Base-by-base conservation (phyloP, 306 rosid genomes). In the Acacia crassicarpa region DNA sequence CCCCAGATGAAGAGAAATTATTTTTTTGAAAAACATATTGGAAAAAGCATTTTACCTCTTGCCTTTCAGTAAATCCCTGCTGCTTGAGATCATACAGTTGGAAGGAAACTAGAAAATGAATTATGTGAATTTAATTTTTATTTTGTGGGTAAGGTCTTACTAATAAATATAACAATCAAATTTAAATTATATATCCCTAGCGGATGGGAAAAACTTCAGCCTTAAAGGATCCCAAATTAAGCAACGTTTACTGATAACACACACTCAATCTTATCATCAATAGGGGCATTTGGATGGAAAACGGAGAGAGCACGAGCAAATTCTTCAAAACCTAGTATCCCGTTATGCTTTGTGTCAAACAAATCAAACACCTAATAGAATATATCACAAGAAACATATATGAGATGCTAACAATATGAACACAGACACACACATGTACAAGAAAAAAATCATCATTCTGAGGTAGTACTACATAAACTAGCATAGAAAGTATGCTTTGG, bases 61-160 rank as follows among this genome's bases (percentile, higher is more conserved):
- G 99, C 75, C 99, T 89, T 87, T 96, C 99, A 7, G 91, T 96
- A 80, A 92, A 93, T 78, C 99, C 98, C 83, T 96, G 99, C 84
- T 96, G 99, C 92, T 96, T 96, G 86, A 96, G 99, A 86, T 96
- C 99, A 67, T 96, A 96, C 78, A 96, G 88, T 89, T 96, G 98
- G 83, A 96, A 93, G 56, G 98, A 93, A 88, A 96, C 99, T 96
- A 97, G 67, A 86, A 87, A 76, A 83, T 10, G 77, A 82, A 76
- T 71, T 8, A 70, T 22, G 68, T 4, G 67, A 69, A 75, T 22
- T 69, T 67, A 85, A 75, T 54, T 78, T 56, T 62, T 25, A 9
- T 70, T 74, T 33, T 54, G 2, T 11, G 40, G 77, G 51, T 12
- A 67, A 41, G 62, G 56, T 59, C 44, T 41, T 46, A 54, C 20